Conservation (phyloP, 169 alveolate species). For the Babesia sp. region DNA sequence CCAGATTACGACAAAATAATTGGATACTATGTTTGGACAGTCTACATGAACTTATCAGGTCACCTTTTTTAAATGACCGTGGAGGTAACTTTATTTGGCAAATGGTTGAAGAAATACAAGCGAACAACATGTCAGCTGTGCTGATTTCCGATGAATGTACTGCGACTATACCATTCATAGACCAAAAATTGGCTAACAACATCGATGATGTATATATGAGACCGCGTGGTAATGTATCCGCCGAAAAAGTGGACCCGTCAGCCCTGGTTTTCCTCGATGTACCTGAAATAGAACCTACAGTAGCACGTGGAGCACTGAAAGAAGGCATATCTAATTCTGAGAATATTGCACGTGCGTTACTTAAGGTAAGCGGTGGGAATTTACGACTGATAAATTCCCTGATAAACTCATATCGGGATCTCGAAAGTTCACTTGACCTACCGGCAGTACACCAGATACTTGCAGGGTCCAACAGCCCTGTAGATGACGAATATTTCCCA, state of each 20-base stretch:
- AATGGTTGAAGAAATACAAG: conserved; percentile 21
- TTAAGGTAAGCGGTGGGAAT: conserved; percentile 51
- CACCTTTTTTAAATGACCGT: conserved; percentile 47
- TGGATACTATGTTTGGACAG: conserved; percentile 60
- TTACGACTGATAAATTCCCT: conserved; percentile 7
- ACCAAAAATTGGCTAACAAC: not conserved
- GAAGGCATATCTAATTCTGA: conserved; percentile 6
- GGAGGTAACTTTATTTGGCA: conserved; percentile 38
- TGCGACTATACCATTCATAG: not conserved
- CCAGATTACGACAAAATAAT: not conserved
- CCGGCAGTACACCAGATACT: conserved; percentile 62
- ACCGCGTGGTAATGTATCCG: not conserved
- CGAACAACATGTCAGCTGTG: conserved; percentile 14
- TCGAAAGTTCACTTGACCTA: conserved; percentile 17
- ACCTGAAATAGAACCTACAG: conserved; percentile 34
- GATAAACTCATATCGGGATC: conserved; percentile 15
- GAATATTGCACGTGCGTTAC: not conserved
- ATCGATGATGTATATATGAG: not conserved
- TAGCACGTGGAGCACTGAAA: not conserved
- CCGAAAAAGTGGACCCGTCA: conserved; percentile 3
- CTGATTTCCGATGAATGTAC: conserved; percentile 30
- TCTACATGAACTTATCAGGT: conserved; percentile 21
- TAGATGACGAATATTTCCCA: conserved; percentile 67
- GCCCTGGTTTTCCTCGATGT: conserved; percentile 18
- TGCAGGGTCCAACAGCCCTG: conserved; percentile 53